Conservation (phyloP, 805 yeast species). For the Wickerhamomyces bisporus region DNA sequence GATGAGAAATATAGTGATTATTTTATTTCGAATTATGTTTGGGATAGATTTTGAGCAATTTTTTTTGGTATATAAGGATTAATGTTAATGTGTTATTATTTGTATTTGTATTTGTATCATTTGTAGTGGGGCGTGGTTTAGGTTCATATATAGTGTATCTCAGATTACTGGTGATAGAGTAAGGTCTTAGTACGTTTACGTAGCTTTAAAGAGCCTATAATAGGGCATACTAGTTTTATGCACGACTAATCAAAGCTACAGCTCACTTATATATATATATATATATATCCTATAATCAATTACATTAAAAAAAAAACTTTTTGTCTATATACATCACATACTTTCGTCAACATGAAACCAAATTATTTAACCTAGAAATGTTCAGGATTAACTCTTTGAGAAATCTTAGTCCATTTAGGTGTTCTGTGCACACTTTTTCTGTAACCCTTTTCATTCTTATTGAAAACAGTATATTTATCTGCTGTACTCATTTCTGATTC, state of each 20-base stretch:
- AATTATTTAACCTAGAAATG: slow-evolving; percentile 13
- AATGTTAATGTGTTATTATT: neutral
- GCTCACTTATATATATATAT: no score
- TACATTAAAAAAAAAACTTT: no score
- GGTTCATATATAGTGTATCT: slow-evolving; percentile 5
- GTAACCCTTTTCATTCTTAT: slow-evolving; percentile 67
- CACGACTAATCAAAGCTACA: no score
- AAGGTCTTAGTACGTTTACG: neutral
- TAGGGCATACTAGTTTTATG: no score
- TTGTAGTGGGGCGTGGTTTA: no score
- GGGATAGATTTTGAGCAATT: slow-evolving; percentile 52
- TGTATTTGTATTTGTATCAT: slow-evolving; percentile 1
- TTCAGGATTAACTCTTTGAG: slow-evolving; percentile 74
- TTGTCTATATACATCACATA: slow-evolving; percentile 5
- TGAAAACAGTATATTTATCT: slow-evolving; percentile 87
- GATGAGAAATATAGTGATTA: slow-evolving; percentile 53
- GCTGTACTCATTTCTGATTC: slow-evolving; percentile 73
- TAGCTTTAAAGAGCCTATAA: no score
- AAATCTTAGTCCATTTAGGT: slow-evolving; percentile 87
- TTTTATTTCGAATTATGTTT: slow-evolving; percentile 68
- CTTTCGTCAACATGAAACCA: no score
- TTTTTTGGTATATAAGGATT: neutral
- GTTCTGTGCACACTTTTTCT: slow-evolving; percentile 84
- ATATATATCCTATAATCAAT: no score
- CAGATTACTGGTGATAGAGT: no score